These are phyloP conservation scores for Xylaria hypoxylon DNA, from an alignment of 2,329 filamentous ascomycete genomes.

Conservation along the genomic window DNA sequence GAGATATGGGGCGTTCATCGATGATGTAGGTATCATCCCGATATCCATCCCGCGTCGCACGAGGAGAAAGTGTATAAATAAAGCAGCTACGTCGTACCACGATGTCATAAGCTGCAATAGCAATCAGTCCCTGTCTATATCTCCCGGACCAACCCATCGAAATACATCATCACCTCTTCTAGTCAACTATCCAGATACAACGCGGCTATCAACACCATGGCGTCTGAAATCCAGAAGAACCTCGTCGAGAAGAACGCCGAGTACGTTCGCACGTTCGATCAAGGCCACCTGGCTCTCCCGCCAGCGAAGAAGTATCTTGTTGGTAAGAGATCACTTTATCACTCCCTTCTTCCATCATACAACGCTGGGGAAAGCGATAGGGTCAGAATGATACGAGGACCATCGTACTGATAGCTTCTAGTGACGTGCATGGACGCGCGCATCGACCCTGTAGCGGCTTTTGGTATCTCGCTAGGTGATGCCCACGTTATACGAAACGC, in stretches of 20 bases:
- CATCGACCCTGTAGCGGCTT: slow-evolving; percentile 73
- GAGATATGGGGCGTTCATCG: slow-evolving; percentile 13
- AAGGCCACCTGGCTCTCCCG: slow-evolving; percentile 74
- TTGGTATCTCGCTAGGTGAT: slow-evolving; percentile 78
- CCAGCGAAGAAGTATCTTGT: slow-evolving; percentile 77
- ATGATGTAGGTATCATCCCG: slow-evolving; percentile 24
- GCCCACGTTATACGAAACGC: slow-evolving; percentile 84
- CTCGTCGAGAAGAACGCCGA: slow-evolving; percentile 67
- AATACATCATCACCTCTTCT: not conserved
- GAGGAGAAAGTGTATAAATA: slow-evolving; percentile 25
- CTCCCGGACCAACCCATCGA: not conserved
- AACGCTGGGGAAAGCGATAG: not conserved
- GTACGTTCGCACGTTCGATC: slow-evolving; percentile 70
- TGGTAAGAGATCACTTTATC: slow-evolving; percentile 55
- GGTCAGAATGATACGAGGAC: not conserved
- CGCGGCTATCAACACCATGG: slow-evolving; percentile 35
- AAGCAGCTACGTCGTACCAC: not conserved
- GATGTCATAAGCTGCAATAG: not conserved
- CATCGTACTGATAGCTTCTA: slow-evolving; percentile 43
- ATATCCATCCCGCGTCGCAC: not conserved
- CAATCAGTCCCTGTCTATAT: slow-evolving; percentile 5
- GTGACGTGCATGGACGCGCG: slow-evolving; percentile 88
- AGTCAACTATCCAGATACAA: not conserved
- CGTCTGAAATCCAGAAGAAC: slow-evolving; percentile 62
- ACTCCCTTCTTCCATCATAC: not conserved